phyloP scores from a whole-genome alignment of 176 grass and related monocot species.

The Tillandsia fasciculata region DNA sequence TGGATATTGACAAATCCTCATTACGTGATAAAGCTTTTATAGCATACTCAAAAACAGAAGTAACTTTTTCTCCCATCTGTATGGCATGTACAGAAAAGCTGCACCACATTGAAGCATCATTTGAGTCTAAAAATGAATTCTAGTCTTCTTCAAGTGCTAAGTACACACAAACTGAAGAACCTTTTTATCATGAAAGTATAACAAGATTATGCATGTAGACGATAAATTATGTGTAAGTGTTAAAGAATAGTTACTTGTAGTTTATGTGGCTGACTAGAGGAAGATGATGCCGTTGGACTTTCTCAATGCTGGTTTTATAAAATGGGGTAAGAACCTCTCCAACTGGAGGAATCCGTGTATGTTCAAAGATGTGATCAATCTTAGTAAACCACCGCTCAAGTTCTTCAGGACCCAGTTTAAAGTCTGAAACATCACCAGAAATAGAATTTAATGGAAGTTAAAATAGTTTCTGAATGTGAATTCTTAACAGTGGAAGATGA shows the following conservation, averaged over 20 bases:
- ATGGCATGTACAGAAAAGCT: conserved; percentile 89
- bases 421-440: conserved; percentile 26
- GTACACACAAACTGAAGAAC: neutral
- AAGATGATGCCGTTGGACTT: conserved; percentile 72
- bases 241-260: conserved; percentile 57
- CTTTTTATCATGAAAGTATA: no score
- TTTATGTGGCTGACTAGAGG: conserved; percentile 85
- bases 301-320: conserved; percentile 75
- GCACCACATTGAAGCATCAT: conserved; percentile 22
- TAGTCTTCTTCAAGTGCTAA: conserved; percentile 15
- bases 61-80: conserved; percentile 76
- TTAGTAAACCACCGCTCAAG: conserved; percentile 85
- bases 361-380: conserved; percentile 93
- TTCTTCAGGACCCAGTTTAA: conserved; percentile 77
- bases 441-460: neutral
- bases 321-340: conserved; percentile 83
- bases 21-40: conserved; percentile 68
- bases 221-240: conserved; percentile 5
- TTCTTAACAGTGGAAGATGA: conserved; percentile 12
- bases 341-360: conserved; percentile 84
- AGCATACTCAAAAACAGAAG: conserved; percentile 84
- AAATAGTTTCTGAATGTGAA: neutral
- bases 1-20: conserved; percentile 47
- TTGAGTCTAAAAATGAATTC: neutral
- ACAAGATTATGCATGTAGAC: neutral